Percentiles rank a stretch among this genome's conserved stretches.
phyloP scores from a whole-genome alignment of 2,329 filamentous ascomycete genomes.

The Paraconiothyrium brasiliense region DNA sequence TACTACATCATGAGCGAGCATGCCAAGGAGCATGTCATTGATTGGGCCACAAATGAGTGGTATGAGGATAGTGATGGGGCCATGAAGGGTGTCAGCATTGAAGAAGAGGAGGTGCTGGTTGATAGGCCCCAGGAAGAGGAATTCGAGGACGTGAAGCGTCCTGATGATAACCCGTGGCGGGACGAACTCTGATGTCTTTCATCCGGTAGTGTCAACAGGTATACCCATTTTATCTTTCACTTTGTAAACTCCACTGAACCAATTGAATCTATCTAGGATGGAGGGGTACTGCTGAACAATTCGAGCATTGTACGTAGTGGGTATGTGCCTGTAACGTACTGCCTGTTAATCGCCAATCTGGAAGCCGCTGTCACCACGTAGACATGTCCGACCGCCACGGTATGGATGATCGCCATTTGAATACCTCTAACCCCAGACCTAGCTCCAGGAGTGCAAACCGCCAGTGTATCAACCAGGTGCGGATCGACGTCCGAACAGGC shows the following conservation, averaged over 20 bases:
- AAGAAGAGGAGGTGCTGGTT: constrained; percentile 44
- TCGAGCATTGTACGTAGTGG: no score
- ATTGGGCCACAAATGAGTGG: constrained; percentile 74
- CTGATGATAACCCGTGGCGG: constrained; percentile 11
- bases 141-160: constrained; percentile 34
- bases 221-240: constrained; percentile 5
- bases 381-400: no score
- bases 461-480: not conserved
- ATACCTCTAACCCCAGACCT: not conserved
- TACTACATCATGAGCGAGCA: constrained; percentile 73
- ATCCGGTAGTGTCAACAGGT: not conserved
- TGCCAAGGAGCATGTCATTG: constrained; percentile 70
- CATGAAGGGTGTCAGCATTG: constrained; percentile 31
- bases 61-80: constrained; percentile 61
- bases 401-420: no score
- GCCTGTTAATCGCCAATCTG: no score
- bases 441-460: not conserved
- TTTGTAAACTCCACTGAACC: no score
- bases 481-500: not conserved
- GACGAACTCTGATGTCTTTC: constrained; percentile 12
- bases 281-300: no score
- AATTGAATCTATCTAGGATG: no score
- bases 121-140: constrained; percentile 32
- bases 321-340: no score
- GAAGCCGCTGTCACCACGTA: no score